Evolutionary conservation across 73 alveolate genomes (phyloP).

Genomic region (Tetrahymena elliotti): DNA sequence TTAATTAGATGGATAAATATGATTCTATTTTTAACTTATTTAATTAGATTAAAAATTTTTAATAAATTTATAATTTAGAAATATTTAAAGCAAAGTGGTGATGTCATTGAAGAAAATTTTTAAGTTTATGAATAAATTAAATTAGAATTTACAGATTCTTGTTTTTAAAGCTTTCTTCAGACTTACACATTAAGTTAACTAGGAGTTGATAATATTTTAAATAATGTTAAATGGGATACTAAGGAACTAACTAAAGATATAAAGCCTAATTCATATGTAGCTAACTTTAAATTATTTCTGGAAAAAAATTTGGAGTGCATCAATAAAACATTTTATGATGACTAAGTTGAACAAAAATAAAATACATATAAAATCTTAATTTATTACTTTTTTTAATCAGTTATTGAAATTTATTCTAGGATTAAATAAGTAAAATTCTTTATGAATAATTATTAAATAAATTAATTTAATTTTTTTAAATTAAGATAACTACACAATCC

Average conservation of each 20-base stretch:
- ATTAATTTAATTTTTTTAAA: background rate
- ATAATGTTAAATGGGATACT: background rate
- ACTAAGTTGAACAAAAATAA: background rate
- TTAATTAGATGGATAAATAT: too few species aligned
- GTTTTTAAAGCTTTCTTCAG: background rate
- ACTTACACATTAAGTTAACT: background rate
- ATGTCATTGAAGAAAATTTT: background rate
- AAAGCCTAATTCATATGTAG: background rate
- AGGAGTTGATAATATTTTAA: background rate
- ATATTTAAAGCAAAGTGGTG: background rate
- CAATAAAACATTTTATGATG: background rate
- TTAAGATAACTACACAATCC: background rate
- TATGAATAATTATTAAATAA: background rate
- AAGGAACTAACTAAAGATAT: background rate
- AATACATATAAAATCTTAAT: background rate
- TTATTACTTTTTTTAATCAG: background rate
- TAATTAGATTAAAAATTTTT: too few species aligned
- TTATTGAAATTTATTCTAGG: background rate
- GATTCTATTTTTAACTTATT: too few species aligned
- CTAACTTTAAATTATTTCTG: background rate
- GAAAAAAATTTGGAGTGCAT: background rate
- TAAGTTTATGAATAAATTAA: background rate
- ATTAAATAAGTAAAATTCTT: background rate
- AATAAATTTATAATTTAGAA: too few species aligned
- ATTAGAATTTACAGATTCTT: background rate